Percentiles rank a stretch among this genome's conserved stretches.
These are phyloP conservation scores for Cryptococcus deneoformans DNA, from an alignment of 1,284 basidiomycete genomes.

Conservation along the genomic window DNA sequence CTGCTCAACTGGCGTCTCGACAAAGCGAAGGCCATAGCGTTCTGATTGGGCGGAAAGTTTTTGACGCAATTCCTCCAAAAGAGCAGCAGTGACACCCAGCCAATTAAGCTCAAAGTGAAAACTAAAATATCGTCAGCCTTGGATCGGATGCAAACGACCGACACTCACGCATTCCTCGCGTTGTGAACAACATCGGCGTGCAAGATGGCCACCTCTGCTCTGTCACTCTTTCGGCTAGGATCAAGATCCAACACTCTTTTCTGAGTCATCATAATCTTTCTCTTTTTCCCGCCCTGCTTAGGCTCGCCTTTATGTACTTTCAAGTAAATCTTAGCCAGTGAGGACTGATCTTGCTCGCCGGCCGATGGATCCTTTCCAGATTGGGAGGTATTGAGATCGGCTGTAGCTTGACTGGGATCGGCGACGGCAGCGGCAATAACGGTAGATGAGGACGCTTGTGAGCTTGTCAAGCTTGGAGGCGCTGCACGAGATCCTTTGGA, in stretches of 20 bases:
- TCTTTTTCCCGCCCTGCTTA: conserved; percentile 39
- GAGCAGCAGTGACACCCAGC: conserved; percentile 94
- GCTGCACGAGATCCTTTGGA: not conserved
- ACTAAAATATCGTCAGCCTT: conserved; percentile 11
- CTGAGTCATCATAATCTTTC: conserved; percentile 71
- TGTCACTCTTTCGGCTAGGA: conserved; percentile 71
- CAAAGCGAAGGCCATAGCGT: conserved; percentile 83
- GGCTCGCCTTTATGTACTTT: not conserved
- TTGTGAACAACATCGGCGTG: conserved; percentile 94
- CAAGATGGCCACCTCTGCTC: conserved; percentile 79
- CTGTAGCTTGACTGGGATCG: not conserved
- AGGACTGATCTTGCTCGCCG: conserved; percentile 1
- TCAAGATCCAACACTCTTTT: conserved; percentile 86
- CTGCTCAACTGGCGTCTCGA: conserved; percentile 87
- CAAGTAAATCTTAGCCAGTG: conserved; percentile 2
- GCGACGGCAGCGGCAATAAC: not conserved
- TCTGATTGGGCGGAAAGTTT: conserved; percentile 84
- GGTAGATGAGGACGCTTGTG: not conserved
- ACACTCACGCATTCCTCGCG: conserved; percentile 64
- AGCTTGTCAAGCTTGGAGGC: not conserved
- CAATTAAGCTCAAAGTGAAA: conserved; percentile 98
- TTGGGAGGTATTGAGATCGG: not conserved
- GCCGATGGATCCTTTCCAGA: not conserved
- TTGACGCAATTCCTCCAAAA: conserved; percentile 85
- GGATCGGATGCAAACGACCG: no score